phyloP scores from a whole-genome alignment of 768 basidiomycete genomes.

The Pisolithus microcarpus region DNA sequence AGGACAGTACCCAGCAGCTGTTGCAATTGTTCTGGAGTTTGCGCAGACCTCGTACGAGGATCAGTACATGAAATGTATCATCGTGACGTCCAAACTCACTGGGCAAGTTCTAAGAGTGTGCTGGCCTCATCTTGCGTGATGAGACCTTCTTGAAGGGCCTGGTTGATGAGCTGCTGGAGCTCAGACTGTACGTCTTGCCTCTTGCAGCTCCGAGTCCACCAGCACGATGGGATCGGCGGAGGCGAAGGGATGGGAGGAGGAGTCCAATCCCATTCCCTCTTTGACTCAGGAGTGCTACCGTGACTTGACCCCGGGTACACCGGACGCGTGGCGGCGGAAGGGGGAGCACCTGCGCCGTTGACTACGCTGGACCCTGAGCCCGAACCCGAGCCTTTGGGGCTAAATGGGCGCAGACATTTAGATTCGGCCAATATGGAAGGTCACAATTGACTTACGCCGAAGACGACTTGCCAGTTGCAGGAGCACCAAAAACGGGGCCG shows the following conservation, averaged over 20 bases:
- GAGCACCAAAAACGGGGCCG: constrained; percentile 5
- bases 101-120: constrained; percentile 1
- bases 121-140: constrained; percentile 1
- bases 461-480: neutral
- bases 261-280: neutral
- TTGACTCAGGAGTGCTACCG: neutral
- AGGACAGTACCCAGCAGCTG: neutral
- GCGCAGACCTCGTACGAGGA: neutral
- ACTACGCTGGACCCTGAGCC: too few species aligned
- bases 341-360: too few species aligned
- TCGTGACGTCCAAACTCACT: neutral
- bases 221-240: constrained; percentile 7
- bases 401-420: too few species aligned
- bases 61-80: neutral
- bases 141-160: constrained; percentile 3
- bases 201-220: constrained; percentile 5
- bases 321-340: too few species aligned
- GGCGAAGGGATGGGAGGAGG: constrained; percentile 7
- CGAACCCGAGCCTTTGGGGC: too few species aligned
- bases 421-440: too few species aligned
- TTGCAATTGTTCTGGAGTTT: neutral
- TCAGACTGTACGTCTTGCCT: constrained; percentile 1
- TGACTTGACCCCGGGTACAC: too few species aligned
- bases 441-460: too few species aligned
- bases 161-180: constrained; percentile 1